Conservation (phyloP, 148 eudicot genomes). For the Rhododendron molle region DNA sequence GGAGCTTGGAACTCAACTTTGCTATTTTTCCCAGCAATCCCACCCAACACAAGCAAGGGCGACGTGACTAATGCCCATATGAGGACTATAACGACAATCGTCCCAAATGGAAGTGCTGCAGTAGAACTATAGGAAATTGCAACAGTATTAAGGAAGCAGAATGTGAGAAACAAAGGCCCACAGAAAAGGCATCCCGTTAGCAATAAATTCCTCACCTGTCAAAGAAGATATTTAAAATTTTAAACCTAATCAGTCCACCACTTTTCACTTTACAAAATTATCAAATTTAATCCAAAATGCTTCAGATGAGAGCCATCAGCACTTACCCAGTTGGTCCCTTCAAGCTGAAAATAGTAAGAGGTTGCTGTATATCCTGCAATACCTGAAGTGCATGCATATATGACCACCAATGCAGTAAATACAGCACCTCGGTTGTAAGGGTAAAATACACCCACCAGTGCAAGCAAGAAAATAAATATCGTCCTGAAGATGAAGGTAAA, state of each 20-base stretch:
- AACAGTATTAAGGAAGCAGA: slow-evolving; percentile 32
- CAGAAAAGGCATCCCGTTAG: slow-evolving; percentile 36
- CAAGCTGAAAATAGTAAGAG: slow-evolving; percentile 44
- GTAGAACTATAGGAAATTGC: slow-evolving; percentile 35
- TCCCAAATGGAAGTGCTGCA: slow-evolving; percentile 43
- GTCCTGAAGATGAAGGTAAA: slow-evolving; percentile 15
- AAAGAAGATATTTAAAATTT: slow-evolving; percentile 1
- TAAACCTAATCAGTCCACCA: too few species aligned
- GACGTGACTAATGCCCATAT: slow-evolving; percentile 36
- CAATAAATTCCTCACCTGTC: slow-evolving; percentile 37
- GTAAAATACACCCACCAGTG: slow-evolving; percentile 48
- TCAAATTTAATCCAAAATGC: too few species aligned
- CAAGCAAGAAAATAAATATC: slow-evolving; percentile 33
- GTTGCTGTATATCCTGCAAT: slow-evolving; percentile 50
- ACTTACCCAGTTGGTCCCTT: slow-evolving; percentile 50
- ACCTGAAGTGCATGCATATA: slow-evolving; percentile 50
- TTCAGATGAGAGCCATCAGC: too few species aligned
- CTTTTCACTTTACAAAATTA: too few species aligned
- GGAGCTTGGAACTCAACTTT: slow-evolving; percentile 44
- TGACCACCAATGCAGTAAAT: slow-evolving; percentile 45
- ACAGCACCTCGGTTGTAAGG: slow-evolving; percentile 56
- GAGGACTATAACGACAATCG: slow-evolving; percentile 34
- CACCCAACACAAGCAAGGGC: slow-evolving; percentile 41
- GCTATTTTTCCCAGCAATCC: slow-evolving; percentile 42
- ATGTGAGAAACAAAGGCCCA: slow-evolving; percentile 30